Evolutionary conservation across 1,284 basidiomycete genomes (phyloP).

Genomic region (Irpex rosettiformis): DNA sequence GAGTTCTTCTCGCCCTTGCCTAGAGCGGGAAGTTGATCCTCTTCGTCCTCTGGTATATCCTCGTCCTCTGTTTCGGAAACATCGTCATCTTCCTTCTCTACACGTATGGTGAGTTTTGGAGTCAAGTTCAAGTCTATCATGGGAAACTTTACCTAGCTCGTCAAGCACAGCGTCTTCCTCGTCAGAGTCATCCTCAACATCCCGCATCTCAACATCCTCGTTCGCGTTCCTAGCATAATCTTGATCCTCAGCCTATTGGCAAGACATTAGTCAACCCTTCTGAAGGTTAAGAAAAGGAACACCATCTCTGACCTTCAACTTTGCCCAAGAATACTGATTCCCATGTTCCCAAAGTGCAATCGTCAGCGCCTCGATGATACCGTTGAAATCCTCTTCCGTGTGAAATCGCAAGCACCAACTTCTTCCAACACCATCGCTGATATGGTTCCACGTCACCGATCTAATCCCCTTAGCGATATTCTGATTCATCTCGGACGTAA

Average conservation of each 20-base stretch:
- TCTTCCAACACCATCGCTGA: constrained; percentile 56
- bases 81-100: constrained; percentile 36
- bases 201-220: constrained; percentile 86
- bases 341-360: constrained; percentile 81
- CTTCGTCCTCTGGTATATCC: constrained; percentile 47
- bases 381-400: constrained; percentile 53
- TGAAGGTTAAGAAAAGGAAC: not conserved
- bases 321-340: constrained; percentile 75
- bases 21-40: constrained; percentile 41
- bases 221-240: constrained; percentile 70
- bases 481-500: constrained; percentile 75
- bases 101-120: not conserved
- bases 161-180: constrained; percentile 73
- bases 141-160: constrained; percentile 39
- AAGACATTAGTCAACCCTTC: not conserved
- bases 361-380: constrained; percentile 69
- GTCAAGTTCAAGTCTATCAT: not conserved
- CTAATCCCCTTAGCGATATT: constrained; percentile 57
- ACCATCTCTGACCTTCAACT: constrained; percentile 65
- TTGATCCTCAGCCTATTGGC: constrained; percentile 66
- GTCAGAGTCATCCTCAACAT: constrained; percentile 70
- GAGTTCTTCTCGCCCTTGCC: constrained; percentile 74
- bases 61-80: constrained; percentile 41
- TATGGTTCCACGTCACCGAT: constrained; percentile 86
- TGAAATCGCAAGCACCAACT: constrained; percentile 86